phyloP scores from a whole-genome alignment of 331 rosid species.

The Stylosanthes scabra region DNA sequence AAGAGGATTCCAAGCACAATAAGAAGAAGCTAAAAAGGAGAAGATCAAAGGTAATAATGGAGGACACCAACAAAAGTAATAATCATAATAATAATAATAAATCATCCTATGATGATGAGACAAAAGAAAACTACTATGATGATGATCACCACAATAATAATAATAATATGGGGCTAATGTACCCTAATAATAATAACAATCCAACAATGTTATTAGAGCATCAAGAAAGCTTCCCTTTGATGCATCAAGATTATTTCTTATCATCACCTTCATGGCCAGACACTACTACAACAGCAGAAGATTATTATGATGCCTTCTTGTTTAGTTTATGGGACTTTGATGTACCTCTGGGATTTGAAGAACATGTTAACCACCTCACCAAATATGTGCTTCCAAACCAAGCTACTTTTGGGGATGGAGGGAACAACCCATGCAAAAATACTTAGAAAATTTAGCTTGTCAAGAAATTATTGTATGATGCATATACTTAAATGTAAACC shows the following conservation, averaged over 20 bases:
- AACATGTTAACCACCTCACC: constrained; percentile 8
- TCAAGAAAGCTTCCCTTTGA: constrained; percentile 7
- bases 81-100: constrained; percentile 5
- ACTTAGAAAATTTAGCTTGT: not conserved
- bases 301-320: constrained; percentile 39
- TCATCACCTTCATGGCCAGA: constrained; percentile 38
- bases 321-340: constrained; percentile 53
- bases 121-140: constrained; percentile 9
- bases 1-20: constrained; percentile 42
- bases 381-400: constrained; percentile 29
- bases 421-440: constrained; percentile 34
- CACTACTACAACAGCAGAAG: not conserved
- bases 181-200: not conserved
- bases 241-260: constrained; percentile 27
- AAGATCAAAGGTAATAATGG: constrained; percentile 22
- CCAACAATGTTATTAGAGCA: constrained; percentile 6
- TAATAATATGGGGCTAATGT: constrained; percentile 8
- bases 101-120: not conserved
- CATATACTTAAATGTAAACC: not conserved
- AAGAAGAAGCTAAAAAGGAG: constrained; percentile 47
- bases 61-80: not conserved
- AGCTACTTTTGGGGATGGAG: constrained; percentile 28
- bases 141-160: too few relatives aligned
- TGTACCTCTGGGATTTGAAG: constrained; percentile 23
- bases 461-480: not conserved